These are phyloP conservation scores for Dipteronia dyeriana DNA, from an alignment of 345 rosid genomes.

Conservation along the genomic window DNA sequence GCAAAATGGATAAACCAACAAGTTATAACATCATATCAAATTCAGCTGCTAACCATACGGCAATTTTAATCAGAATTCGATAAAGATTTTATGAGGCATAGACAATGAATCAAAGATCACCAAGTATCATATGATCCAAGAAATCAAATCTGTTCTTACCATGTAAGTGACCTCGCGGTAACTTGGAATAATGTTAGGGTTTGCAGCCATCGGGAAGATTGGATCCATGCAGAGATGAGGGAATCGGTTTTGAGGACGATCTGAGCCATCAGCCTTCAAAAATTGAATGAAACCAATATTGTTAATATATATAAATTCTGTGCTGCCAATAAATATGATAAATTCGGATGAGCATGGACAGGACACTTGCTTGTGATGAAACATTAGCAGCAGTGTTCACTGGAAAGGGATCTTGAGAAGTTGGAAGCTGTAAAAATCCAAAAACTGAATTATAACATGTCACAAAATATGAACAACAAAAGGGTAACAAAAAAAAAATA, in stretches of 20 bases:
- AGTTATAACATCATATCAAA: neutral
- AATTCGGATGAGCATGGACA: neutral
- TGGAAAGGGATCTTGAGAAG: conserved; percentile 3
- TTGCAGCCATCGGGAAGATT: neutral
- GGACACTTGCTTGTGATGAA: conserved; percentile 15
- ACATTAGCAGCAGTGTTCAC: neutral
- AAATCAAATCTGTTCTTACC: conserved; percentile 12
- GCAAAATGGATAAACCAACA: too few species aligned
- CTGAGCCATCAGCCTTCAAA: conserved; percentile 20
- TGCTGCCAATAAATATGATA: neutral
- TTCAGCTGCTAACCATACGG: neutral
- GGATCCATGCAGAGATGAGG: conserved; percentile 25
- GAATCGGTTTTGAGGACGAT: conserved; percentile 14
- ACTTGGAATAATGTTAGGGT: neutral
- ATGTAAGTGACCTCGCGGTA: conserved; percentile 1
- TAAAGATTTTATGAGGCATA: neutral
- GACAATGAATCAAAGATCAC: neutral
- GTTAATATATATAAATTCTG: neutral
- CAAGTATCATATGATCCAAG: neutral
- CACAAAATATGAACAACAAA: neutral
- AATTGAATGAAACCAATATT: neutral
- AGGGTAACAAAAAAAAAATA: neutral
- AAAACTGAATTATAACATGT: neutral
- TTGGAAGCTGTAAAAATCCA: conserved; percentile 18
- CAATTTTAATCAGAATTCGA: neutral